These are phyloP conservation scores for Nicotiana benthamiana DNA, from an alignment of 257 asterid species.

Conservation along the genomic window DNA sequence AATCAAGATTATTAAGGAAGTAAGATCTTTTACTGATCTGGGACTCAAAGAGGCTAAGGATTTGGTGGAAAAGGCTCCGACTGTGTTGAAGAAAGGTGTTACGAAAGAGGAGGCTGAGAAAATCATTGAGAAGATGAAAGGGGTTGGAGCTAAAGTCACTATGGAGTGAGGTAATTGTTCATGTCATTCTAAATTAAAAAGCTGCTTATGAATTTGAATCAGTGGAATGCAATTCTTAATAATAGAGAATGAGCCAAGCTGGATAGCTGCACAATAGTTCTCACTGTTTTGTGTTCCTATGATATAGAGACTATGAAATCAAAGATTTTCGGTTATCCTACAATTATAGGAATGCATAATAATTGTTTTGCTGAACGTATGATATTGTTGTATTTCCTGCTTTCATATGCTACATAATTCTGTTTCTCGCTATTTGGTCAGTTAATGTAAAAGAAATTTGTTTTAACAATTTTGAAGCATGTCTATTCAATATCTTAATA, in stretches of 20 bases:
- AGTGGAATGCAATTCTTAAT: background rate
- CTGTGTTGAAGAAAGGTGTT: slow-evolving; percentile 89
- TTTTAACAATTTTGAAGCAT: background rate
- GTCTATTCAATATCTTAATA: background rate
- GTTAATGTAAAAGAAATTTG: background rate
- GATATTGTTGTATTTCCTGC: background rate
- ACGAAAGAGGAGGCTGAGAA: slow-evolving; percentile 83
- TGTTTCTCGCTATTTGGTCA: background rate
- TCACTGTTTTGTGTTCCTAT: background rate
- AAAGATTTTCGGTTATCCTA: background rate
- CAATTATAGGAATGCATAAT: background rate
- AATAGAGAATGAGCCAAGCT: background rate
- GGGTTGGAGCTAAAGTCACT: slow-evolving; percentile 63
- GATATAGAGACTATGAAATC: background rate
- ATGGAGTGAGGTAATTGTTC: slow-evolving; percentile 69
- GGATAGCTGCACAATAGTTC: background rate
- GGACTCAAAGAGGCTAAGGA: slow-evolving; percentile 97
- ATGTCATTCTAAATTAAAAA: background rate
- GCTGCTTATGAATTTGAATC: background rate
- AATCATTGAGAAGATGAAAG: slow-evolving; percentile 79
- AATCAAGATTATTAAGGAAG: slow-evolving; percentile 92
- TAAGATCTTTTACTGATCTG: slow-evolving; percentile 70
- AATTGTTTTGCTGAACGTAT: background rate
- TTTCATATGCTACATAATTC: background rate
- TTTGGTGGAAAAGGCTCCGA: slow-evolving; percentile 91